Evolutionary conservation across 169 alveolate genomes (phyloP).

Genomic region (Theileria sp.): DNA sequence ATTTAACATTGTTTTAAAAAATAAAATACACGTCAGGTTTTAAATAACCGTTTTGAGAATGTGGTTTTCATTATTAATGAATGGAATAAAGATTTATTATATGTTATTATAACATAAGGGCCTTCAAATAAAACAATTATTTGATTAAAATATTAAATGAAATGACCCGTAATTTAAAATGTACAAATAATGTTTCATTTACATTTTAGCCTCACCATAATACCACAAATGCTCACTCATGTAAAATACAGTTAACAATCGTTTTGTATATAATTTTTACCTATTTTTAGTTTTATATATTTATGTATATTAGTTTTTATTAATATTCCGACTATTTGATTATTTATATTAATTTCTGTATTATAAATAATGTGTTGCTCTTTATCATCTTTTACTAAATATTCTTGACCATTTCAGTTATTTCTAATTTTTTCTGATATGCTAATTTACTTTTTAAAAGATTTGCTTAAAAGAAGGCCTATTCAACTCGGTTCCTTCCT

Average conservation of each 20-base stretch:
- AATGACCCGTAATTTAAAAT: background rate
- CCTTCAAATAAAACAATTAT: background rate
- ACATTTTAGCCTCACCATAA: background rate
- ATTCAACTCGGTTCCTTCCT: background rate
- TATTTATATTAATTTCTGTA: background rate
- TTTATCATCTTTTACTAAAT: background rate
- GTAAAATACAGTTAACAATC: background rate
- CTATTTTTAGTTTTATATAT: background rate
- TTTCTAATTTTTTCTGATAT: background rate
- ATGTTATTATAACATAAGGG: background rate
- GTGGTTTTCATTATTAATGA: no score
- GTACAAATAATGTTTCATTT: no score
- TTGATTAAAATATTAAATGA: background rate
- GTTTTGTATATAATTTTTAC: background rate
- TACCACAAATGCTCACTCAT: background rate
- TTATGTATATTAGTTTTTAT: background rate
- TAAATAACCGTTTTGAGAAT: background rate
- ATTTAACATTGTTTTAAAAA: background rate
- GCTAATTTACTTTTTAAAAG: background rate
- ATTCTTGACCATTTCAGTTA: background rate
- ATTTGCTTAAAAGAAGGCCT: background rate
- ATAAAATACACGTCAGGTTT: background rate
- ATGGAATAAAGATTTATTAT: background rate
- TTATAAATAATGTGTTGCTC: background rate
- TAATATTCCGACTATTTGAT: background rate